These are phyloP conservation scores for Anacardium occidentale DNA, from an alignment of 345 rosid species.

Conservation along the genomic window DNA sequence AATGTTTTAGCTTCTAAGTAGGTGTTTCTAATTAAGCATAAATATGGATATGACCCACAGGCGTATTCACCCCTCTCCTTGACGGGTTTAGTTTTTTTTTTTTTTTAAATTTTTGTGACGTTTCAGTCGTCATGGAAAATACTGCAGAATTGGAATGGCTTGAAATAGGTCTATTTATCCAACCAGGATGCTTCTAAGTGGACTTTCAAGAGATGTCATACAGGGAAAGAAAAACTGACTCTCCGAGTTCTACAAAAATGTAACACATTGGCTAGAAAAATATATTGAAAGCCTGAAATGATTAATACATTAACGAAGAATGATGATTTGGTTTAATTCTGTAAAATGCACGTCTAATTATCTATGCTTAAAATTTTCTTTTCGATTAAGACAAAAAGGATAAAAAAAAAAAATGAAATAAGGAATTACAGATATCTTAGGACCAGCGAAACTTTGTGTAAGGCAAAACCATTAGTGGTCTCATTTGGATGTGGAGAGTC, in stretches of 20 bases:
- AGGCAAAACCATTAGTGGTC: constrained; percentile 15
- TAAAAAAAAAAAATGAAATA: background rate
- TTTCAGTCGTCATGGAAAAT: too few species aligned
- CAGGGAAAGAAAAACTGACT: too few species aligned
- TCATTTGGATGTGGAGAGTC: constrained; percentile 81
- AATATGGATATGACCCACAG: background rate
- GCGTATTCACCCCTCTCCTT: background rate
- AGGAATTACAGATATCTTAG: constrained; percentile 13
- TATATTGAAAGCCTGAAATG: constrained; percentile 11
- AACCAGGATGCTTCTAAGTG: too few species aligned
- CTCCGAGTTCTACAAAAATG: too few species aligned
- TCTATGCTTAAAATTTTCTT: constrained; percentile 11
- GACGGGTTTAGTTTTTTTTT: too few species aligned
- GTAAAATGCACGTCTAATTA: constrained; percentile 9
- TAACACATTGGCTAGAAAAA: background rate
- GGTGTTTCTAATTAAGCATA: background rate
- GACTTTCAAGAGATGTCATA: too few species aligned
- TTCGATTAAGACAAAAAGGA: too few species aligned
- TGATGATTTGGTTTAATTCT: constrained; percentile 2
- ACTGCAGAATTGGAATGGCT: too few species aligned
- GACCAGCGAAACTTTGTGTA: background rate
- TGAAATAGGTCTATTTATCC: too few species aligned
- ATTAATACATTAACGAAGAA: background rate
- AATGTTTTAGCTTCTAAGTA: background rate
- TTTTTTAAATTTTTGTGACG: too few species aligned